Base-by-base conservation (phyloP, 176 grass and related monocot genomes). In the Dactylis glomerata region DNA sequence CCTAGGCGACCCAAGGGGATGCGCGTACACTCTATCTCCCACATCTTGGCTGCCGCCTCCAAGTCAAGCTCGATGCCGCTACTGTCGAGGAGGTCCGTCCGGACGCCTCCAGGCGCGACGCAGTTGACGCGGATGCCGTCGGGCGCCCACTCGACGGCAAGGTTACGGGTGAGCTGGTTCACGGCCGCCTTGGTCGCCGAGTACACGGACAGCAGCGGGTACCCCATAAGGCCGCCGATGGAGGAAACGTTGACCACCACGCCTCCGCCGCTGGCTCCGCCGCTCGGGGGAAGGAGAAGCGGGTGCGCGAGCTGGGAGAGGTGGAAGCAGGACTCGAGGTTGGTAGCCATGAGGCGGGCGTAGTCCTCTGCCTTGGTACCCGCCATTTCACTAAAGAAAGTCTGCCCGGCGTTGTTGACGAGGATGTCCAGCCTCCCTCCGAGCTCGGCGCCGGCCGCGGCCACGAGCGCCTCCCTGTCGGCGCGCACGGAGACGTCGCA, bases 251-350 rank as follows among this genome's bases (percentile, higher is more conserved):
- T 34, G n/a, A 61, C 57, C 0, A 89, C 77, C 8, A 89, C 33
- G 69, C 8, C 58, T 22, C 82, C 69, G 6, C 69, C 61, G 0
- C 52, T n/a, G 12, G 19, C n/a, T 17, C n/a, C 3, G 3, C 42
- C 0, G 63, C 55, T 1, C 10, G 41, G 1, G 8, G 4, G 3
- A 2, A 15, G 26, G 57, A 89, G 78, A 1, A 89, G 88, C 20
- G 78, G 78, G 61, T 82, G 83, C 17, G 83, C 83, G 22, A 86
- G 83, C 51, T 86, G 78, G 47, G 58, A 47, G 50, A 85, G 62
- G 74, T 89, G 83, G 71, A 85, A 89, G 23, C 59, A 84, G 0
- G 88, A 79, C 31, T 89, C 88, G 0, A 89, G 52, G 37, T 89
- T 89, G 37, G 83, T 89, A 1, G 52, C 77, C 88, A 82, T 69